These are phyloP conservation scores for Saccharomycopsis olivae DNA, from an alignment of 805 yeast species.

Conservation along the genomic window DNA sequence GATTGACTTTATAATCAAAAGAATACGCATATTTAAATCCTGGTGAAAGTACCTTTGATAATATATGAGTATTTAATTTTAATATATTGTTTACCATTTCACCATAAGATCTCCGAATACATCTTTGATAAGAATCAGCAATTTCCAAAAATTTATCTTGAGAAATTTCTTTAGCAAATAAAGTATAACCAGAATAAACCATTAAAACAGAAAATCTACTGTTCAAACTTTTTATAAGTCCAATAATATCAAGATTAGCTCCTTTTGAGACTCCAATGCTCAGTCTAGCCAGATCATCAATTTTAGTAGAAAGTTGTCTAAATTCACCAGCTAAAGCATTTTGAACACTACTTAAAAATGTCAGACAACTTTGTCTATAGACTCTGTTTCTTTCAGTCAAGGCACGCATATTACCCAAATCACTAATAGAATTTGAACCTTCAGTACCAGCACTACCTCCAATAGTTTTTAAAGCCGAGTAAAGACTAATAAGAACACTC, in stretches of 20 bases:
- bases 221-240: conserved; percentile 18
- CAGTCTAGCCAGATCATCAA: conserved; percentile 20
- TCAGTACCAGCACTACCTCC: conserved; percentile 35
- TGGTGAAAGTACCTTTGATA: conserved; percentile 15
- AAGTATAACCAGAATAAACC: conserved; percentile 37
- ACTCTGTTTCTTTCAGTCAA: conserved; percentile 51
- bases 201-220: conserved; percentile 30
- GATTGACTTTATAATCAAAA: conserved; percentile 10
- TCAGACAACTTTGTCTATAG: conserved; percentile 44
- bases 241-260: conserved; percentile 22
- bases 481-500: conserved; percentile 40
- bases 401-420: conserved; percentile 59
- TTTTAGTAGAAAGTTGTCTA: conserved; percentile 26
- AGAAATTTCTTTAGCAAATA: conserved; percentile 52
- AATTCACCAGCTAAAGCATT: conserved; percentile 35
- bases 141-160: conserved; percentile 34
- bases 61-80: conserved; percentile 16
- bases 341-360: conserved; percentile 39
- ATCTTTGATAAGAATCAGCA: conserved; percentile 28
- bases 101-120: conserved; percentile 23
- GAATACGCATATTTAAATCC: conserved; percentile 9
- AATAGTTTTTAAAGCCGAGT: conserved; percentile 55
- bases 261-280: conserved; percentile 16
- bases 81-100: conserved; percentile 20
- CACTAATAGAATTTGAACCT: conserved; percentile 24